phyloP scores from a whole-genome alignment of 2,329 filamentous ascomycete species.

The Lecanoromycetidae sp. region DNA sequence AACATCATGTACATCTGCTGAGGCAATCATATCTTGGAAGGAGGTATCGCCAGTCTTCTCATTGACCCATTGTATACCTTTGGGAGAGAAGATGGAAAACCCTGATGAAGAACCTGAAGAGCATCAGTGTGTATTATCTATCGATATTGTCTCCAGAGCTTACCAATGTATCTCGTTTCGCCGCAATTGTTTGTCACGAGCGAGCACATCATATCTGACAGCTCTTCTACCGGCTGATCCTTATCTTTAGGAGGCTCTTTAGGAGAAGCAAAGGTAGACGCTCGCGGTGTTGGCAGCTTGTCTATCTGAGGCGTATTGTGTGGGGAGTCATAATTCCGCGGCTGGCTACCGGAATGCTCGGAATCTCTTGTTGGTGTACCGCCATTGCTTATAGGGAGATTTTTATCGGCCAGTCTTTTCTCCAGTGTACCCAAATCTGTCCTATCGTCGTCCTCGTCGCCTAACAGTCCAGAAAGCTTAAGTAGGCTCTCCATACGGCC shows the following conservation, averaged over 20 bases:
- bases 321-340: conserved; percentile 23
- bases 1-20: conserved; percentile 70
- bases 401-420: conserved; percentile 52
- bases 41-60: conserved; percentile 92
- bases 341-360: conserved; percentile 21
- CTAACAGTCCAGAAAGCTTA: conserved; percentile 71
- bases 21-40: conserved; percentile 88
- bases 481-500: conserved; percentile 92
- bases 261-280: conserved; percentile 40
- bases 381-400: conserved; percentile 23
- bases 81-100: conserved; percentile 97
- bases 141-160: conserved; percentile 19
- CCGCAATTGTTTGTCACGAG: conserved; percentile 89
- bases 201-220: conserved; percentile 99
- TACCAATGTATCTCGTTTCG: conserved; percentile 92
- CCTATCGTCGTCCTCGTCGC: conserved; percentile 71
- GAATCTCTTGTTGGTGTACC: conserved; percentile 28
- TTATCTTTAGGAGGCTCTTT: conserved; percentile 34
- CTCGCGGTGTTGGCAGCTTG: conserved; percentile 39
- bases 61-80: conserved; percentile 97
- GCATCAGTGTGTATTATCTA: conserved; percentile 20
- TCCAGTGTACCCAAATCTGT: conserved; percentile 83
- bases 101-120: conserved; percentile 76
- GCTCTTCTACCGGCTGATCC: conserved; percentile 64
- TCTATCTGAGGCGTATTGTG: conserved; percentile 37